These are phyloP conservation scores for Bidens hawaiensis DNA, from an alignment of 140 eudicot species.

Conservation along the genomic window DNA sequence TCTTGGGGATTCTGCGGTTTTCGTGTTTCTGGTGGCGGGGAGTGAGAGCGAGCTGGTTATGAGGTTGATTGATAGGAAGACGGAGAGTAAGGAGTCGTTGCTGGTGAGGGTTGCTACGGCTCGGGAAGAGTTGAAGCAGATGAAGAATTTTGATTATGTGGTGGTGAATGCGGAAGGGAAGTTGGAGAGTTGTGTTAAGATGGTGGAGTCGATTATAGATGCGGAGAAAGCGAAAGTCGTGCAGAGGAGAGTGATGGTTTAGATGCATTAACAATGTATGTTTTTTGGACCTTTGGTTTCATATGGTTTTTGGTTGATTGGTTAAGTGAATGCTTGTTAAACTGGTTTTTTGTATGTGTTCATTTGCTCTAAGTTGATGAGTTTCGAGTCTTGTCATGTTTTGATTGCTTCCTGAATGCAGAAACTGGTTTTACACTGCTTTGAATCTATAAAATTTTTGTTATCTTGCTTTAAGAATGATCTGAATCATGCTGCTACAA, in stretches of 20 bases:
- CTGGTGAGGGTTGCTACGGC: slow-evolving; percentile 87
- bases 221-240: slow-evolving; percentile 77
- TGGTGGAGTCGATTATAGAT: slow-evolving; percentile 77
- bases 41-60: slow-evolving; percentile 75
- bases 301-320: slow-evolving; percentile 1
- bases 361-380: too few species aligned
- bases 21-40: slow-evolving; percentile 77
- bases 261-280: slow-evolving; percentile 3
- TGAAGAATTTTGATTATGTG: slow-evolving; percentile 83
- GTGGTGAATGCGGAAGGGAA: slow-evolving; percentile 84
- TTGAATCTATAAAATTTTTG: neutral
- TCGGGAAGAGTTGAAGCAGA: slow-evolving; percentile 63
- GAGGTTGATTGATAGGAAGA: slow-evolving; percentile 77
- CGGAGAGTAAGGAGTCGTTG: slow-evolving; percentile 77
- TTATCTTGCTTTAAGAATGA: neutral
- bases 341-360: neutral
- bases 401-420: neutral
- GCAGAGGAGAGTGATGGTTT: slow-evolving; percentile 52
- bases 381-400: neutral
- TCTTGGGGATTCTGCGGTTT: slow-evolving; percentile 64
- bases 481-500: neutral
- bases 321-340: slow-evolving; percentile 11
- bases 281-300: neutral
- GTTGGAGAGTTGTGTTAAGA: slow-evolving; percentile 63
- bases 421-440: neutral